Evolutionary conservation across 2,329 filamentous ascomycete species (phyloP).

Genomic region (Fusarium incarnatum): DNA sequence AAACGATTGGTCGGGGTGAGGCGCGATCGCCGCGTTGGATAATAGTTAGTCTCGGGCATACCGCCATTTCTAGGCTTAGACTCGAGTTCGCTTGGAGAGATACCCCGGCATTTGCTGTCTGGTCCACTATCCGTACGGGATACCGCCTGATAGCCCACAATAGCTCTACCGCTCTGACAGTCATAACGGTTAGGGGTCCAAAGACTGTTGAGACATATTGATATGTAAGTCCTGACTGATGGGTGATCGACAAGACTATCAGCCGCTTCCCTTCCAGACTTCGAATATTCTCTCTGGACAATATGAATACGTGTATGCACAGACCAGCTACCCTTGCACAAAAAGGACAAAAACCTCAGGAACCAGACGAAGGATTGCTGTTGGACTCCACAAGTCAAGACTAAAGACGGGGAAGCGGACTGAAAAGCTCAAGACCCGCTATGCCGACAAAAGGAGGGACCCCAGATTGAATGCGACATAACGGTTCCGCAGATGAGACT

Average conservation of each 20-base stretch:
- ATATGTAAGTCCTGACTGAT: neutral
- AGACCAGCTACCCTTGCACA: neutral
- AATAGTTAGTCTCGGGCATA: constrained; percentile 25
- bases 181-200: neutral
- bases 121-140: neutral
- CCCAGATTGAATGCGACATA: constrained; percentile 14
- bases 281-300: neutral
- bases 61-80: constrained; percentile 25
- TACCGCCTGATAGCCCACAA: constrained; percentile 1
- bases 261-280: neutral
- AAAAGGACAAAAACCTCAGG: neutral
- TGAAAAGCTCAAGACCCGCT: neutral
- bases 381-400: neutral
- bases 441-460: neutral
- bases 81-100: neutral
- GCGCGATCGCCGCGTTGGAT: constrained; percentile 11
- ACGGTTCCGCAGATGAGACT: neutral
- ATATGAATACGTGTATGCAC: neutral
- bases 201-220: neutral
- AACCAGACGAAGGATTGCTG: neutral
- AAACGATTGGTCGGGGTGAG: constrained; percentile 22
- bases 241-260: neutral
- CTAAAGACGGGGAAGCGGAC: neutral
- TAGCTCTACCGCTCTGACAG: neutral
- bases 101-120: neutral